Conservation (phyloP, 2,329 filamentous ascomycete species). For the Neonectria coccinea region DNA sequence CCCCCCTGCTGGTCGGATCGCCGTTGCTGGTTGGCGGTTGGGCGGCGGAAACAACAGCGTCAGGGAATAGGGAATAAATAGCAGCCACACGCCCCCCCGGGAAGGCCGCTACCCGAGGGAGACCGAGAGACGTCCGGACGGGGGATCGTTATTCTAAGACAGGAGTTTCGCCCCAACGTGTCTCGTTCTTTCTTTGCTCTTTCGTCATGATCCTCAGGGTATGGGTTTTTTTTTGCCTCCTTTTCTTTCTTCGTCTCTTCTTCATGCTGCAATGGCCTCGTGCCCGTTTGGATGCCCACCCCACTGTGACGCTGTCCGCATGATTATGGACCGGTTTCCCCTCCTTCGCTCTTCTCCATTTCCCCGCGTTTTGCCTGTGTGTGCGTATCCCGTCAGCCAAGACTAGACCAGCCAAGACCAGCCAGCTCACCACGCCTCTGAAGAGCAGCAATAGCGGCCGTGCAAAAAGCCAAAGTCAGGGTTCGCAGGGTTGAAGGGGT, state of each 20-base stretch:
- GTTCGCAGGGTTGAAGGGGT: not conserved
- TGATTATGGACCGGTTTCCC: conserved; percentile 41
- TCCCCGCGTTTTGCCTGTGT: conserved; percentile 41
- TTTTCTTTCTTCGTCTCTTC: not conserved
- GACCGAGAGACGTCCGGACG: conserved; percentile 44
- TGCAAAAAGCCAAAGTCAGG: not conserved
- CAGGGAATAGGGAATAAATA: not conserved
- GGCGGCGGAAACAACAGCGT: too few species aligned
- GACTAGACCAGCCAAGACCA: conserved; percentile 8
- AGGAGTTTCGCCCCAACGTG: not conserved
- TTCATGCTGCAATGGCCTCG: not conserved
- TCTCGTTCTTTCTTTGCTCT: not conserved
- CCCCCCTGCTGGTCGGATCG: conserved; percentile 16
- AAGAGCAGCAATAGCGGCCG: conserved; percentile 9
- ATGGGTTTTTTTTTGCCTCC: not conserved
- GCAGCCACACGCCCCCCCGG: conserved; percentile 10
- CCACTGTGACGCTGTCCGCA: conserved; percentile 33
- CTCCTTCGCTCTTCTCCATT: conserved; percentile 42
- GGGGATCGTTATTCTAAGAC: conserved; percentile 26
- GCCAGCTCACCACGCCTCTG: conserved; percentile 18
- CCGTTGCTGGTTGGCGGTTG: conserved; percentile 11
- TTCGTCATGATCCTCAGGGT: not conserved
- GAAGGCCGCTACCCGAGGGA: conserved; percentile 24
- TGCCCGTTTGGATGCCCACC: conserved; percentile 23
- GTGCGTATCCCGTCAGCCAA: conserved; percentile 15